phyloP scores from a whole-genome alignment of 2,329 filamentous ascomycete genomes.

The Chaetomiaceae sp. region DNA sequence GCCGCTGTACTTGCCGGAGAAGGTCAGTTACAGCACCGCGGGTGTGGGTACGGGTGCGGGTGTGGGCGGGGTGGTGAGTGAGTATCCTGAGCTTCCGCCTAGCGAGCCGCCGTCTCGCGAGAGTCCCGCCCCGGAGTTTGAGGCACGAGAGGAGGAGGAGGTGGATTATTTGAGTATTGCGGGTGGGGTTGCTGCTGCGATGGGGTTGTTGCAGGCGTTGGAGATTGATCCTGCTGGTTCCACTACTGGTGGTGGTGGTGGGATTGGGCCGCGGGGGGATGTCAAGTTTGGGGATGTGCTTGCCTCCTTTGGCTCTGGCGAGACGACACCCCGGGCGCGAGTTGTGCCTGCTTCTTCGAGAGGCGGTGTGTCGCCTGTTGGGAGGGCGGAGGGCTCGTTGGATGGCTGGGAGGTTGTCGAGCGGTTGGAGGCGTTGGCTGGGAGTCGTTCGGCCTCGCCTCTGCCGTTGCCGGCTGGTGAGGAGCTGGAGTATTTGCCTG shows the following conservation, averaged over 20 bases:
- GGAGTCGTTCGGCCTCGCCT: conserved; percentile 12
- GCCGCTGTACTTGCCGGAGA: conserved; percentile 78
- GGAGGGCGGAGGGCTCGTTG: neutral
- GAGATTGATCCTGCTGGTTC: too few species aligned
- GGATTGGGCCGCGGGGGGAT: neutral
- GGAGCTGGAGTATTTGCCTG: neutral
- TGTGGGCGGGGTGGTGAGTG: conserved; percentile 29
- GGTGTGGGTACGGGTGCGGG: conserved; percentile 9
- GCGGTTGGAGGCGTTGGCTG: conserved; percentile 8
- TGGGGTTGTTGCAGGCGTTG: conserved; percentile 7
- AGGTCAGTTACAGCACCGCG: conserved; percentile 33
- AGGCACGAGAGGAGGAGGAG: conserved; percentile 27
- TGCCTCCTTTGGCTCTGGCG: conserved; percentile 7
- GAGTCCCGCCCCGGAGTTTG: conserved; percentile 26
- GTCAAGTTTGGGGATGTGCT: conserved; percentile 12
- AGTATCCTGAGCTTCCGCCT: conserved; percentile 48
- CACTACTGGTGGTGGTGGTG: conserved; percentile 5
- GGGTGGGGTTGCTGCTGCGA: neutral
- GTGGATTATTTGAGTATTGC: conserved; percentile 20
- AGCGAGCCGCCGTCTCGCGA: conserved; percentile 34
- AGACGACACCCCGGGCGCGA: conserved; percentile 18
- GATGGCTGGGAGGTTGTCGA: neutral
- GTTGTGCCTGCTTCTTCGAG: neutral
- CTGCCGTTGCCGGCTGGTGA: neutral
- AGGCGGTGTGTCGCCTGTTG: neutral